phyloP scores from a whole-genome alignment of 345 rosid species.

The Pugionium cornutum region DNA sequence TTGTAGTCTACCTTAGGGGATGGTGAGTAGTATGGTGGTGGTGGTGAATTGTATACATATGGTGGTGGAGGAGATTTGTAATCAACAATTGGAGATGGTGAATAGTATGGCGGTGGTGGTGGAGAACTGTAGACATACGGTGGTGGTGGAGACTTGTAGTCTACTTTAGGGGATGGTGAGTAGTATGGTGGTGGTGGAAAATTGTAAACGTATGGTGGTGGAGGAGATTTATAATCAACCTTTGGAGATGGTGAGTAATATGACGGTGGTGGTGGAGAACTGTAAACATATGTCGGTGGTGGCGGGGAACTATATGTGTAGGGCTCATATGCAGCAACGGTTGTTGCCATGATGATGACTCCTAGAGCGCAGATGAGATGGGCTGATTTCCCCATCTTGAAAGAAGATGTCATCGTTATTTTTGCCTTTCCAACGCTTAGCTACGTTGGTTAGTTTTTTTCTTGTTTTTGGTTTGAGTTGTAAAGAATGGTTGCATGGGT shows the following conservation, averaged over 20 bases:
- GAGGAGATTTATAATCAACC: background rate
- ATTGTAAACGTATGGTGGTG: background rate
- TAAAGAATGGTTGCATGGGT: background rate
- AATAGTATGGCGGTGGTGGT: background rate
- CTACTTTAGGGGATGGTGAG: background rate
- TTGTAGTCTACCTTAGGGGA: background rate
- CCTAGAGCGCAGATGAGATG: constrained; percentile 28
- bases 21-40: constrained; percentile 2
- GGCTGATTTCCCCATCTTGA: constrained; percentile 29
- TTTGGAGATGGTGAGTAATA: constrained; percentile 9
- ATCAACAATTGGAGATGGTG: background rate
- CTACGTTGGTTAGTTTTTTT: constrained; percentile 24
- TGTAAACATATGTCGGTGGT: background rate
- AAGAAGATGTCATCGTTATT: constrained; percentile 8
- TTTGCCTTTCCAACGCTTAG: constrained; percentile 3
- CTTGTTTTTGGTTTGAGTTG: constrained; percentile 18
- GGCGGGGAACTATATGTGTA: background rate
- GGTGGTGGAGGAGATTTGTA: constrained; percentile 5
- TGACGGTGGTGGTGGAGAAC: background rate
- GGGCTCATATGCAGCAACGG: constrained; percentile 23
- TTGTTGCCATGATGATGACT: constrained; percentile 26
- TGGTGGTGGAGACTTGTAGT: background rate
- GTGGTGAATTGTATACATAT: background rate
- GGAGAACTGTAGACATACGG: background rate
- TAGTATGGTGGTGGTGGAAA: background rate